These are phyloP conservation scores for Hortaea werneckii DNA, from an alignment of 2,329 filamentous ascomycete species.

Conservation along the genomic window DNA sequence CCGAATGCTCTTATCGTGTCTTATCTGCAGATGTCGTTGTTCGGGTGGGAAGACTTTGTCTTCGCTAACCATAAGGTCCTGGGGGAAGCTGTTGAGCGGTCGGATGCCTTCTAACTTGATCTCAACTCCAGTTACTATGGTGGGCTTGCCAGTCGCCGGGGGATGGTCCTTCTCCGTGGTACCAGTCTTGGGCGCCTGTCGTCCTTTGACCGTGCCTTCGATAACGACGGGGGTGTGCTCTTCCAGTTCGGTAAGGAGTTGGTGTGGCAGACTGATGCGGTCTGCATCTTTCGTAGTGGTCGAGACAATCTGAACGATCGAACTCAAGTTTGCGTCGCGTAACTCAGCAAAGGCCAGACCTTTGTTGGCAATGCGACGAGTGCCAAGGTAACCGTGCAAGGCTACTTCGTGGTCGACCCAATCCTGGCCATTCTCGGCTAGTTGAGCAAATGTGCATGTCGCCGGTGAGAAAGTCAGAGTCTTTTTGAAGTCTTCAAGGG, in stretches of 20 bases:
- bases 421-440: constrained; percentile 15
- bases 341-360: constrained; percentile 61
- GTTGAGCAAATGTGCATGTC: constrained; percentile 27
- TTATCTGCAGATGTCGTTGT: constrained; percentile 73
- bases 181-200: constrained; percentile 25
- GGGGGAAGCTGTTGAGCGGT: constrained; percentile 62
- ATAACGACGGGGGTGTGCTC: constrained; percentile 46
- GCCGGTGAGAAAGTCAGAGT: constrained; percentile 36
- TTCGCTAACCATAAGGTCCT: constrained; percentile 64
- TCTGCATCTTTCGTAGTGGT: constrained; percentile 16
- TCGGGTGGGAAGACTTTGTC: constrained; percentile 65
- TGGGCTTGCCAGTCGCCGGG: neutral
- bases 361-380: constrained; percentile 56
- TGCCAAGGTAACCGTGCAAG: constrained; percentile 63
- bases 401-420: constrained; percentile 35
- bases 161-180: neutral
- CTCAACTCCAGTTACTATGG: constrained; percentile 36
- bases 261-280: constrained; percentile 17
- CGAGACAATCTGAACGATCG: constrained; percentile 30
- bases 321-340: constrained; percentile 29
- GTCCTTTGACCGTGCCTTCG: constrained; percentile 38
- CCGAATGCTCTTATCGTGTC: constrained; percentile 58
- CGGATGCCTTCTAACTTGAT: constrained; percentile 53
- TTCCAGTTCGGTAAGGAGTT: constrained; percentile 13
- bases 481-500: constrained; percentile 20